Base-by-base conservation (phyloP, 73 alveolate species). In the Diophrys sp. region DNA sequence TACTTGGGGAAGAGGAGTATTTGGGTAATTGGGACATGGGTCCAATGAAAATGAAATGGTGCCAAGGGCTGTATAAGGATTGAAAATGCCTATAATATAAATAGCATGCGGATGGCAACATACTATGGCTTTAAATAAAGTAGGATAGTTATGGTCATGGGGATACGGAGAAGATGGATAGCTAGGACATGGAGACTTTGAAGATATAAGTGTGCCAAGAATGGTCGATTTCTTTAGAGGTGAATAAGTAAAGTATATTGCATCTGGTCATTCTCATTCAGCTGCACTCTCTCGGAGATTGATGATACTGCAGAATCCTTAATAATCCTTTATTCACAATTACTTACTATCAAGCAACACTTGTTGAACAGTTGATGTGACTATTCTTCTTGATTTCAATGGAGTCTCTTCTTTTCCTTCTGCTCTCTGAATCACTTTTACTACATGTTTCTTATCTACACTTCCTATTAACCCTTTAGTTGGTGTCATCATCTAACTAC, bases 81-180 rank as follows among this genome's bases (percentile, higher is more conserved):
- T 85, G 1, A 78, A 85, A 53, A 54, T 73, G 23, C 27, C 70
- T 24, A 78, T 85, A 1, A 24, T 28, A 18, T 73, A 78, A 73
- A 88, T 85, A 0, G 92, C 97, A 33, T 94, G 98, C 73, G 99
- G 99, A 0, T 94, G 98, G 89, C 78, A 92, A 29, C 99, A 96
- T 79, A 87, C 97, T 23, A 74, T 96, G 83, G 92, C 95, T 29
- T 88, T 96, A 74, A 79, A 95, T 31, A 83, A 87, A 24, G 81
- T 84, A 70, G 98, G 98, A 30, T n/a, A 23, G 29, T 87, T 92
- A 25, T 96, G 71, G 81, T 92, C 98, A 14, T 96, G 99, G 98
- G 99, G 99, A 0, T 88, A 87, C 29, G 95, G 97, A 30, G 98
- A 96, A 72, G 99, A 96, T 68, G 99, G 99, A 2, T 90, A 96